A percentile compares a stretch with the other conserved stretches of the same genome.
Conservation (phyloP, 805 yeast genomes). For the Suhomyces sp. region DNA sequence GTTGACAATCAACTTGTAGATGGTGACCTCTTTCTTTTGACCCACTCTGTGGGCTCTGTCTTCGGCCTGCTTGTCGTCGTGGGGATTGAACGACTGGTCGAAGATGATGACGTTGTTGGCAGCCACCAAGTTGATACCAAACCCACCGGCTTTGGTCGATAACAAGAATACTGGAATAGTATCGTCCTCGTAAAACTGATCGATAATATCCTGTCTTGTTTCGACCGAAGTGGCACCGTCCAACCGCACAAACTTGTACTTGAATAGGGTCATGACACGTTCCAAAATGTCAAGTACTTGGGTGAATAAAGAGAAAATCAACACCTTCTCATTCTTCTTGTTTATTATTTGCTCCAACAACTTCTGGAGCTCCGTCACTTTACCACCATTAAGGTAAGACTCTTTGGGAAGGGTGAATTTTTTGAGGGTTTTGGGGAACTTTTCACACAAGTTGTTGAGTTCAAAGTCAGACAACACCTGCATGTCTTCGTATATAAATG, state of each 20-base stretch:
- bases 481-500: constrained; percentile 90
- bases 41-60: constrained; percentile 99
- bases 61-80: constrained; percentile 97
- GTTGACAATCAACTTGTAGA: constrained; percentile 67
- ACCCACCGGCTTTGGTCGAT: constrained; percentile 97
- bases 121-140: constrained; percentile 94
- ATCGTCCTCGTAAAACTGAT: constrained; percentile 78
- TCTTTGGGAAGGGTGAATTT: constrained; percentile 51
- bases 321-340: constrained; percentile 61
- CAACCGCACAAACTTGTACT: constrained; percentile 72
- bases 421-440: constrained; percentile 65
- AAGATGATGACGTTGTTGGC: constrained; percentile 90
- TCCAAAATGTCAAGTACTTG: constrained; percentile 89
- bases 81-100: constrained; percentile 96
- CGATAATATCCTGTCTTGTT: constrained; percentile 87
- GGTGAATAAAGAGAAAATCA: constrained; percentile 89
- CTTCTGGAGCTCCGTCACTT: constrained; percentile 55
- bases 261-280: constrained; percentile 58
- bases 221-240: constrained; percentile 97
- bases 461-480: constrained; percentile 91
- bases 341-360: constrained; percentile 56
- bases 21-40: constrained; percentile 79
- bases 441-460: constrained; percentile 67
- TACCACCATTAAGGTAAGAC: constrained; percentile 70
- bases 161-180: constrained; percentile 81